Evolutionary conservation across 805 yeast genomes (phyloP), one percentile per base, ranked within the genome.

Genomic region (Zygosaccharomyces kombuchaensis): DNA sequence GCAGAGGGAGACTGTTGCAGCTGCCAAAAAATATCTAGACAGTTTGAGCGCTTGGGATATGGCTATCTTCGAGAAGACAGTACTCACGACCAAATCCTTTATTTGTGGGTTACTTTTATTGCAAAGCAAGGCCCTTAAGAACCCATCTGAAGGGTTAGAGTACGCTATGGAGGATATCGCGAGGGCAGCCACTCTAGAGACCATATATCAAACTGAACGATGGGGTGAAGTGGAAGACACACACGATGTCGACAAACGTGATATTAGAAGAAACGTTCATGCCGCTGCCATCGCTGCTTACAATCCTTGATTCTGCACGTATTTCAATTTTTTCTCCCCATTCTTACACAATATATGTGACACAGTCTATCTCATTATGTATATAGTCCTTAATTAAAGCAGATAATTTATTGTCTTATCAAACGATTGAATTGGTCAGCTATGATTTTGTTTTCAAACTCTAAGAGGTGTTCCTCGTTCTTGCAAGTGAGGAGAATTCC

Each of bases 221-320:
- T 93, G 99, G 99, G 99, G 99, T 26, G 97, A 91, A 66, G 98
- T 91, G 19, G 98, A 93, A 68, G 99, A 93, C 60, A 88, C 98
- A 2, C 99, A 93, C 62, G 99, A 93, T 64, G 97, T 93, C n/a
- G 95, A 87, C 58, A 83, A 84, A 65, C 95, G 82, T 32, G 97
- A 93, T 56, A 75, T 95, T 57, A 74, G 87, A 58, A 81, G 97
- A 66, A 81, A 82, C 58, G 75, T 93, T 38, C 81, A 91, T 29
- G 77, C 88, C 53, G 90, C 96, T 23, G 84, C 90, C 3, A 63
- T 85, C 34, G 61, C 80, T 14, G 76, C 81, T 7, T 74, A 59
- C 45, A 45, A 45, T 10, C 34, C 41, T 27, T 38, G 31, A 38
- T 7, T 27, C 19, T 12, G 19, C 9, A 13, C 8, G n/a, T n/a